Conservation (phyloP, 1,139 yeast genomes). For the Lodderomyces metapsilosis region DNA sequence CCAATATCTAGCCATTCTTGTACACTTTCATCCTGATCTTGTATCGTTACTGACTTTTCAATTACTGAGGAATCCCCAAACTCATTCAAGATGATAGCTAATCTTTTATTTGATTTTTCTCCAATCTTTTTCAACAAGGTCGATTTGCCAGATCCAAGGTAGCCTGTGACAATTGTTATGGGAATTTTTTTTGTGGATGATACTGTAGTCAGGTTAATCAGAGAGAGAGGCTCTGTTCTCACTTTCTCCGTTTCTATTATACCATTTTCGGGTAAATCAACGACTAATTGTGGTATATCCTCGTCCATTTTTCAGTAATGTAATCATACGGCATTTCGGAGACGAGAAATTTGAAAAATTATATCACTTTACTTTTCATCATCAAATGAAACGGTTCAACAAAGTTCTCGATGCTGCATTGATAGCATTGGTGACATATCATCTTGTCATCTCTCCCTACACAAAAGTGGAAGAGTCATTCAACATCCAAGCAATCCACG, state of each 20-base stretch:
- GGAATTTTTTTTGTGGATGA: conserved; percentile 58
- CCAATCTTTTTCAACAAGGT: conserved; percentile 79
- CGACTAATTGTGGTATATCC: conserved; percentile 54
- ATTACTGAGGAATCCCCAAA: conserved; percentile 88
- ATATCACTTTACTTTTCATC: no score
- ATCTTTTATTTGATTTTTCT: conserved; percentile 59
- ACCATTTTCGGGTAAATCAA: conserved; percentile 22
- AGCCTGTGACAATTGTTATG: conserved; percentile 90
- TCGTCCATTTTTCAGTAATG: conserved; percentile 20
- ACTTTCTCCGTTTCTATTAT: conserved; percentile 10
- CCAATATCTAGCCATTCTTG: conserved; percentile 97
- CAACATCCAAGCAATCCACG: conserved; percentile 87
- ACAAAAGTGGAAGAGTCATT: conserved; percentile 96
- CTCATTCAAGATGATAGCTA: conserved; percentile 90
- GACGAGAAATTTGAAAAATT: no score
- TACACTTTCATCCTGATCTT: conserved; percentile 56
- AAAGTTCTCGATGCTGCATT: conserved; percentile 24
- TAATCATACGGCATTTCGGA: not conserved
- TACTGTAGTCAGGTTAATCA: conserved; percentile 10
- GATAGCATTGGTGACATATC: conserved; percentile 35
- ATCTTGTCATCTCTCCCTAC: conserved; percentile 64
- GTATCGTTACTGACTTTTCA: conserved; percentile 80
- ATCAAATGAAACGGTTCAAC: conserved; percentile 21
- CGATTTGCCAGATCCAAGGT: conserved; percentile 92
- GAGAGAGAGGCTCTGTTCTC: conserved; percentile 8